Conservation (phyloP, 139 green algal species). For the Parachlorella kessleri region DNA sequence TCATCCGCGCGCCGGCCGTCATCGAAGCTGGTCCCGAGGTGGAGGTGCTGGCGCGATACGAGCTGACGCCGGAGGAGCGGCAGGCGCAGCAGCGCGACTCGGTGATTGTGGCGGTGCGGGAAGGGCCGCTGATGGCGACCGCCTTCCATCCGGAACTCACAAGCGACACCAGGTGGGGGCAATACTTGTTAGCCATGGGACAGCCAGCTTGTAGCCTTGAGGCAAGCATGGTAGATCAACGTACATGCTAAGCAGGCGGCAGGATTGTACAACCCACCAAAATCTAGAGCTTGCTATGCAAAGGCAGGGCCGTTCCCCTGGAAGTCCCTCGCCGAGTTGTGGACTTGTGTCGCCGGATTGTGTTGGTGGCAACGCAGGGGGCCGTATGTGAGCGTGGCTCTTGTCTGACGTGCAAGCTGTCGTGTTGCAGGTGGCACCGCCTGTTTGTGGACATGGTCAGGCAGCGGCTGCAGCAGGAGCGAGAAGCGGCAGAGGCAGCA, state of each 20-base stretch:
- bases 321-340: too few relatives aligned
- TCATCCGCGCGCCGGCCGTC: conserved; percentile 95
- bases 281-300: too few relatives aligned
- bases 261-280: too few relatives aligned
- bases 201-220: too few relatives aligned
- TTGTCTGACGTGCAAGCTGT: too few relatives aligned
- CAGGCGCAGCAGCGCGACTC: conserved; percentile 24
- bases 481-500: background rate
- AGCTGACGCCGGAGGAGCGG: conserved; percentile 62
- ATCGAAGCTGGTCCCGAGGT: conserved; percentile 75
- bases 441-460: conserved; percentile 89
- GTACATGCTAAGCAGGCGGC: too few relatives aligned
- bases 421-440: conserved; percentile 73
- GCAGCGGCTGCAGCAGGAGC: conserved; percentile 31
- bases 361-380: too few relatives aligned
- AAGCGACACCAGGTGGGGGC: conserved; percentile 66
- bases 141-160: conserved; percentile 99
- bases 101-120: conserved; percentile 84
- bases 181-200: too few relatives aligned
- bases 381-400: too few relatives aligned
- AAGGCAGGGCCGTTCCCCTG: too few relatives aligned
- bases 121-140: conserved; percentile 86
- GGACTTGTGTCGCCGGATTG: too few relatives aligned
- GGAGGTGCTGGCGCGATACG: conserved; percentile 82
- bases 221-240: too few relatives aligned